A percentile compares a stretch with the other conserved stretches of the same genome.
These are phyloP conservation scores for Phytophthora tentaculata DNA, from an alignment of 352 stramenopile species.

Conservation along the genomic window DNA sequence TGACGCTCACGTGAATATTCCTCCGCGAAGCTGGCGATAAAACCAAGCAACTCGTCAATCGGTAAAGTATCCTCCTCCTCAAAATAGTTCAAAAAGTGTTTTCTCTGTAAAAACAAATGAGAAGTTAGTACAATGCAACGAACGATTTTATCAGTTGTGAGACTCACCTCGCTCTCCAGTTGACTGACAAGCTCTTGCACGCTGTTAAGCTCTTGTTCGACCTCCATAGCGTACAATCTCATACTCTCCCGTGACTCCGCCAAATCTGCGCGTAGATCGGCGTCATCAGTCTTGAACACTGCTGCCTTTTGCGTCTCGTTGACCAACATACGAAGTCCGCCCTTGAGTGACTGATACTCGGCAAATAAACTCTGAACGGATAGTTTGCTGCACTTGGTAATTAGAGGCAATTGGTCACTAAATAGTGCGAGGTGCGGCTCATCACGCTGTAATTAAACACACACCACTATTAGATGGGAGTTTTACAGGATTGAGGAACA, in stretches of 20 bases:
- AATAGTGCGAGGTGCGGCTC: constrained; percentile 68
- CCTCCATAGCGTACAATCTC: constrained; percentile 61
- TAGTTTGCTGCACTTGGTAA: constrained; percentile 71
- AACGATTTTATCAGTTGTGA: too few species aligned
- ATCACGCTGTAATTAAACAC: constrained; percentile 48
- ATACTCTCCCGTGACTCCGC: constrained; percentile 44
- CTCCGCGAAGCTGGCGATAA: constrained; percentile 65
- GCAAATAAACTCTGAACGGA: constrained; percentile 60
- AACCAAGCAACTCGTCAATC: constrained; percentile 68
- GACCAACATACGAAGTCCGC: constrained; percentile 59
- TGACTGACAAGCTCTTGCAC: constrained; percentile 53
- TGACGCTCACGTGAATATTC: constrained; percentile 67
- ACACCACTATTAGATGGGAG: constrained; percentile 2
- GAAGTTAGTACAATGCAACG: background rate
- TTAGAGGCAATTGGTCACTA: constrained; percentile 62
- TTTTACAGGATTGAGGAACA: background rate
- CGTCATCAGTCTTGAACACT: constrained; percentile 41
- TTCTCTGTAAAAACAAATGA: constrained; percentile 41
- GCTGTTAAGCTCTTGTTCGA: constrained; percentile 62
- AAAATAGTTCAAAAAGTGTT: constrained; percentile 76
- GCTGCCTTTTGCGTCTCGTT: constrained; percentile 55
- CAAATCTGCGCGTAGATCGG: constrained; percentile 29
- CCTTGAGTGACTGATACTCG: constrained; percentile 66
- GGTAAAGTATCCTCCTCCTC: constrained; percentile 72
- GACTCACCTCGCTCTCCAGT: constrained; percentile 60